These are phyloP conservation scores for Ceriops zippeliana DNA, from an alignment of 345 rosid genomes.

Conservation along the genomic window DNA sequence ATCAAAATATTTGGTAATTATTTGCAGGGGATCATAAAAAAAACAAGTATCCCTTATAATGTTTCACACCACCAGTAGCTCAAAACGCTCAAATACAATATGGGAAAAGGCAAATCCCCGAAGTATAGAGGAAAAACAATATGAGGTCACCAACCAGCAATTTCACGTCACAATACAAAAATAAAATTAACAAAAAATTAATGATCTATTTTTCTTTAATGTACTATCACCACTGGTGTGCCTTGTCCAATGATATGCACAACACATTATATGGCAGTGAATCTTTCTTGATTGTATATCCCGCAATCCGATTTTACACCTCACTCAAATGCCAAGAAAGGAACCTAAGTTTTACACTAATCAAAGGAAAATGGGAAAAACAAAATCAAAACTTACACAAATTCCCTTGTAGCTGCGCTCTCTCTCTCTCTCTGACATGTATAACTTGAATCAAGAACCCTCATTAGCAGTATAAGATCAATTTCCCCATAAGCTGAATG, in stretches of 20 bases:
- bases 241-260: slow-evolving; percentile 34
- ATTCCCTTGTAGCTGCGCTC: slow-evolving; percentile 38
- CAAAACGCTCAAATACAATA: slow-evolving; percentile 45
- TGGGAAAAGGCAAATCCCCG: slow-evolving; percentile 34
- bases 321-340: slow-evolving; percentile 52
- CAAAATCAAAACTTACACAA: slow-evolving; percentile 49
- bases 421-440: slow-evolving; percentile 39
- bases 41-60: slow-evolving; percentile 28
- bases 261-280: slow-evolving; percentile 33
- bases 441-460: slow-evolving; percentile 38
- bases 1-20: slow-evolving; percentile 33
- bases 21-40: slow-evolving; percentile 32
- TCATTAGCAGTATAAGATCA: slow-evolving; percentile 40
- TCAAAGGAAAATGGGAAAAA: not conserved
- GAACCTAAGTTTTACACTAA: slow-evolving; percentile 37
- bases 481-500: slow-evolving; percentile 32
- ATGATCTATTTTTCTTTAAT: slow-evolving; percentile 19
- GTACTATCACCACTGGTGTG: slow-evolving; percentile 23
- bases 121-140: slow-evolving; percentile 20
- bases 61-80: slow-evolving; percentile 45
- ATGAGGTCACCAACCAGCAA: slow-evolving; percentile 33
- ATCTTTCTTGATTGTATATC: slow-evolving; percentile 45
- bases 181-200: slow-evolving; percentile 11
- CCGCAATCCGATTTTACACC: slow-evolving; percentile 61
- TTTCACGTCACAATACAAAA: slow-evolving; percentile 30